Conservation (phyloP, 495 filamentous ascomycete species). For the Chaetomium fimeti region DNA sequence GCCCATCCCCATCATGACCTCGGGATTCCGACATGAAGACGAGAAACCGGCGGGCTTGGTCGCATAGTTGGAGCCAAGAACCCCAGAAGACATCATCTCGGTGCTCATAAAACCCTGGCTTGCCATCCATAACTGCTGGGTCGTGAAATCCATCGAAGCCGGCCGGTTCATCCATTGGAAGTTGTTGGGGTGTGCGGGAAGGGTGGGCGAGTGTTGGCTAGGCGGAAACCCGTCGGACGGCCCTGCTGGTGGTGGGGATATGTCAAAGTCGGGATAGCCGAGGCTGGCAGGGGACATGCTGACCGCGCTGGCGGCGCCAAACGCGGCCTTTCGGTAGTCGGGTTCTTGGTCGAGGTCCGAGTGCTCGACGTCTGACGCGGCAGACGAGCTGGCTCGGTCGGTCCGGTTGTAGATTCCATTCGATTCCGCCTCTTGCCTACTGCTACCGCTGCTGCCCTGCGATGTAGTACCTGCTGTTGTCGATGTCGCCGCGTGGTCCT, state of each 20-base stretch:
- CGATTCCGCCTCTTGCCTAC: conserved; percentile 38
- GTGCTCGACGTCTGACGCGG: conserved; percentile 45
- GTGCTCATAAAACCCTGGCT: conserved; percentile 35
- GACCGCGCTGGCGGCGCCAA: conserved; percentile 37
- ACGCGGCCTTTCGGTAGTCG: conserved; percentile 47
- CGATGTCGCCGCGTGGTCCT: conserved; percentile 42
- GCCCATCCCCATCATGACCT: conserved; percentile 51
- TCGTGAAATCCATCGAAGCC: conserved; percentile 7
- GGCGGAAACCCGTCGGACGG: conserved; percentile 21
- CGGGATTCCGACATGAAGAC: conserved; percentile 35
- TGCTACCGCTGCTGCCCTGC: conserved; percentile 19
- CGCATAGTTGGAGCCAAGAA: conserved; percentile 36
- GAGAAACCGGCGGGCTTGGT: conserved; percentile 50
- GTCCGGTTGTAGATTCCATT: conserved; percentile 43
- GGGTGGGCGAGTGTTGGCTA: conserved; percentile 7
- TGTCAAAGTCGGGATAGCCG: conserved; percentile 46
- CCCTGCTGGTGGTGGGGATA: conserved; percentile 29
- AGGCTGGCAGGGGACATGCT: conserved; percentile 51
- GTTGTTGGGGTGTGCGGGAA: background rate
- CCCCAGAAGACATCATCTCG: background rate
- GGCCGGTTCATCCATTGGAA: conserved; percentile 29
- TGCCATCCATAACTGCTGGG: conserved; percentile 39
- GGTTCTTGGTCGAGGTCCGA: conserved; percentile 53
- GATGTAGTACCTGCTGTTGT: conserved; percentile 21
- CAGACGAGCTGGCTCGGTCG: conserved; percentile 51